A percentile compares a stretch with the other conserved stretches of the same genome.
Evolutionary conservation across 192 early-diverging fungal genomes (phyloP).

Genomic region (Entophlyctis luteolus): DNA sequence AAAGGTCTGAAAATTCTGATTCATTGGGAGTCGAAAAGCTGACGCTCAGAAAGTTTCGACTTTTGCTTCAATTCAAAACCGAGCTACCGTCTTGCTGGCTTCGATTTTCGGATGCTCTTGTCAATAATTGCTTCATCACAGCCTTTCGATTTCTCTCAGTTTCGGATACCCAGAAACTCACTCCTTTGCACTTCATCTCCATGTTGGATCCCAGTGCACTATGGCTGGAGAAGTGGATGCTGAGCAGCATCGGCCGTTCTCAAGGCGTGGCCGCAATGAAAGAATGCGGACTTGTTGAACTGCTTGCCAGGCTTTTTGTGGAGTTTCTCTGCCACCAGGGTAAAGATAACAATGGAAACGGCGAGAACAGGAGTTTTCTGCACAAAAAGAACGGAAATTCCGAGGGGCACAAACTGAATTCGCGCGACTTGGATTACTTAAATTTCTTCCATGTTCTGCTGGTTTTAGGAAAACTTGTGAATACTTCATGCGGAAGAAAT

Average conservation of each 20-base stretch:
- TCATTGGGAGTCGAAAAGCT: background rate
- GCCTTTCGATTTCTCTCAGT: slow-evolving; percentile 30
- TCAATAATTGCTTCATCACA: slow-evolving; percentile 38
- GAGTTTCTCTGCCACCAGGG: too few species aligned
- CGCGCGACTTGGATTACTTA: slow-evolving; percentile 44
- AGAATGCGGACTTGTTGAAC: slow-evolving; percentile 23
- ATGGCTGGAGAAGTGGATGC: slow-evolving; percentile 58
- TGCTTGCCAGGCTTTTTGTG: slow-evolving; percentile 30
- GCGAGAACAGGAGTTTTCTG: background rate
- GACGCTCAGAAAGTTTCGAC: slow-evolving; percentile 37
- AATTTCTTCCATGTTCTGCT: slow-evolving; percentile 40
- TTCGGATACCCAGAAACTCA: slow-evolving; percentile 14
- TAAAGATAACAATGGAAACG: slow-evolving; percentile 22
- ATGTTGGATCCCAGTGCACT: slow-evolving; percentile 37
- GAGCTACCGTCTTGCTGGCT: slow-evolving; percentile 52
- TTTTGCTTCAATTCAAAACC: slow-evolving; percentile 48
- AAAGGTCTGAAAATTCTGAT: slow-evolving; percentile 30
- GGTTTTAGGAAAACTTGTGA: slow-evolving; percentile 36
- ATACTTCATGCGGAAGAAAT: slow-evolving; percentile 27
- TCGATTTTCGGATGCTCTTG: slow-evolving; percentile 43
- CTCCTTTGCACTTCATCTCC: slow-evolving; percentile 40
- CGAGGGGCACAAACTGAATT: background rate
- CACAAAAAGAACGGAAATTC: slow-evolving; percentile 14
- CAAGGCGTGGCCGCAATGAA: slow-evolving; percentile 32
- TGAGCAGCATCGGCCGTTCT: slow-evolving; percentile 37